Evolutionary conservation across 805 yeast genomes (phyloP), one percentile per base, ranked within the genome.

Genomic region (Groenewaldozyma tartarivorans): DNA sequence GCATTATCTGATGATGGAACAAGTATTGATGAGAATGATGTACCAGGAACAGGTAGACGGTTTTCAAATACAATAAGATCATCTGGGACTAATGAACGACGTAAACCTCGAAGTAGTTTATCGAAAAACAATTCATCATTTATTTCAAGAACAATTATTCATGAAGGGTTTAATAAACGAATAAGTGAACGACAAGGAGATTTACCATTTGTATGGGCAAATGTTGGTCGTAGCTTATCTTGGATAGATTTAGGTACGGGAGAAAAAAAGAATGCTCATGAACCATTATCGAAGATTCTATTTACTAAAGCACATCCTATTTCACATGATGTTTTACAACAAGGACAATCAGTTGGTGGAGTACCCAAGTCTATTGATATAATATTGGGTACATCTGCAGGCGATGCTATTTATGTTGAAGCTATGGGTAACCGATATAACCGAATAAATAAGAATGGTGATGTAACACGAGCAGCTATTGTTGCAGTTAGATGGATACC

Each of bases 391-490:
- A 71, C 77, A 46, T 72, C 79, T 16, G 61, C 77, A 1, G 86
- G 90, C n/a, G 85, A 78, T 49, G 56, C 81, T 2, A 47, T 81
- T 4, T 68, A 85, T 70, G 46, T 78, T 27, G 81, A 79, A 47
- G 71, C 79, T 6, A 57, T 64, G 20, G 60, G 66, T 31, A 62
- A 64, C 56, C 66, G 66, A 42, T 75, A 72, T 55, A 55, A 71
- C 20, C 64, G 79, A 33, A 59, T 74, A 58, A 75, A 75, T 55
- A 75, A 74, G 48, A 61, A 63, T 42, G 76, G 74, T 5, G 63
- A 55, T 44, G 55, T 58, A 43, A 68, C 61, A 48, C 64, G 54
- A 44, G 63, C 54, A 47, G 68, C 75, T 38, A 72, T 67, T 33
- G 61, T 56, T 37, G 72, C 67, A 40, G 57, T 68, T 46, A 62